Conservation (phyloP, 352 stramenopile genomes). For the Elongisporangium undulatum region DNA sequence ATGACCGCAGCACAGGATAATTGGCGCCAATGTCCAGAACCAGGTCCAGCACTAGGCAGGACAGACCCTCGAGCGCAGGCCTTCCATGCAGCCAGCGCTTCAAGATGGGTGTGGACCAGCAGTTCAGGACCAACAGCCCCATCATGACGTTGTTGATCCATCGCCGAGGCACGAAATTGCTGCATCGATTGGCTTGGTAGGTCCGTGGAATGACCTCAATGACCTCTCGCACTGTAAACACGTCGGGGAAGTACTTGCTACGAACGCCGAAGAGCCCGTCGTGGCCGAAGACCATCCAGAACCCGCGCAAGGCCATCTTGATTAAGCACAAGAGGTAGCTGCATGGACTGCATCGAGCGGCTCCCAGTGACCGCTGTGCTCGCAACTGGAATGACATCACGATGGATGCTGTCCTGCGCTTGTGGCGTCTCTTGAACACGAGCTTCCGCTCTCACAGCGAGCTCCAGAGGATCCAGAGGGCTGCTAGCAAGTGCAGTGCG, state of each 20-base stretch:
- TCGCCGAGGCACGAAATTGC: slow-evolving; percentile 23
- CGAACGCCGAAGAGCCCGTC: background rate
- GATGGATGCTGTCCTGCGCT: background rate
- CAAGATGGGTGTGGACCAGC: slow-evolving; percentile 18
- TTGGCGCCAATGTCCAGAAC: no score
- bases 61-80: no score
- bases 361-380: background rate
- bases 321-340: background rate
- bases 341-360: no score
- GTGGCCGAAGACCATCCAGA: background rate
- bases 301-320: background rate
- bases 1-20: no score
- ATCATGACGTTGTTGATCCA: slow-evolving; percentile 54
- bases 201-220: slow-evolving; percentile 39
- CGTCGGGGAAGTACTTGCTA: background rate
- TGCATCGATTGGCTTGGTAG: slow-evolving; percentile 35
- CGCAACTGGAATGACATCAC: background rate
- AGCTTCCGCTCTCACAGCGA: background rate
- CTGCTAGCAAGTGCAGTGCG: background rate
- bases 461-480: background rate
- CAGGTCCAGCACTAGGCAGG: no score
- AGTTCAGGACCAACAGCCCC: slow-evolving; percentile 30
- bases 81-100: no score
- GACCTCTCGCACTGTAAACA: slow-evolving; percentile 28
- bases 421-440: background rate